These are phyloP conservation scores for Ceratobasidium sp. DNA, from an alignment of 1,284 basidiomycete species.

Conservation along the genomic window DNA sequence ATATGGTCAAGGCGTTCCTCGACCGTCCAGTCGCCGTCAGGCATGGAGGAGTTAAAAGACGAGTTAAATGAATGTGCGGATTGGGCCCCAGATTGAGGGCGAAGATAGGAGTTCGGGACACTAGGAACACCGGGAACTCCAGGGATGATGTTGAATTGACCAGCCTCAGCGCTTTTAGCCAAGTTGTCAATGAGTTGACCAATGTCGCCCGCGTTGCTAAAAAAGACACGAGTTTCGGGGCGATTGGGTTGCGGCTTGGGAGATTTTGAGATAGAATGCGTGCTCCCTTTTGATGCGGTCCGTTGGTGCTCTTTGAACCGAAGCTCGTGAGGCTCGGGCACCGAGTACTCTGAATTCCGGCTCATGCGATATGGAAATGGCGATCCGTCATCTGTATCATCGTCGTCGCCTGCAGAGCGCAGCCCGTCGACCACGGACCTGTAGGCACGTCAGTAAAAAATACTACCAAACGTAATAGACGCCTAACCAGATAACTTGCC, in stretches of 20 bases:
- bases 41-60: conserved; percentile 57
- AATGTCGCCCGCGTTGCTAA: conserved; percentile 76
- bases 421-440: conserved; percentile 84
- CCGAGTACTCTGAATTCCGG: conserved; percentile 74
- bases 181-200: conserved; percentile 79
- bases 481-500: conserved; percentile 78
- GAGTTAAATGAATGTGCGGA: conserved; percentile 39
- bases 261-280: conserved; percentile 47
- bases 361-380: conserved; percentile 70
- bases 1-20: conserved; percentile 78
- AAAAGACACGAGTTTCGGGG: conserved; percentile 60
- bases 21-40: conserved; percentile 51
- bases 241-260: conserved; percentile 13
- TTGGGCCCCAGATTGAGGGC: conserved; percentile 28
- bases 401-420: conserved; percentile 63
- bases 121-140: conserved; percentile 2
- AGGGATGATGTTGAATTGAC: conserved; percentile 70
- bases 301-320: conserved; percentile 74
- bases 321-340: conserved; percentile 51
- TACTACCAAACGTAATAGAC: neutral
- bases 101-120: conserved; percentile 1
- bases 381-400: conserved; percentile 61
- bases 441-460: conserved; percentile 41
- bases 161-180: conserved; percentile 77
- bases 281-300: conserved; percentile 69